A percentile compares a stretch with the other conserved stretches of the same genome.
Evolutionary conservation across 208 protist genomes (phyloP).

Genomic region (Strigomonas galati): DNA sequence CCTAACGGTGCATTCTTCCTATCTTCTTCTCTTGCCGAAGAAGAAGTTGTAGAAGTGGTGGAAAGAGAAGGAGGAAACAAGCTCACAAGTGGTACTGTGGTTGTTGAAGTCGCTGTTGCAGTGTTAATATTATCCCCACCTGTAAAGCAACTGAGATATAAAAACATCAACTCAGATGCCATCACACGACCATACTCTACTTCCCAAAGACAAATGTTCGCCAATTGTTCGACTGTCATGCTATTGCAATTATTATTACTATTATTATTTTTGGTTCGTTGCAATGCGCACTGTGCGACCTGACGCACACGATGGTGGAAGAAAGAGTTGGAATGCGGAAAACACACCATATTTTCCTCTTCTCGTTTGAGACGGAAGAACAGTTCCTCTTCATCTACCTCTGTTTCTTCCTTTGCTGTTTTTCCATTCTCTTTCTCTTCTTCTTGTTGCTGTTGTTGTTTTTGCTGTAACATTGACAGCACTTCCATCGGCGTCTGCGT

Average conservation of each 20-base stretch:
- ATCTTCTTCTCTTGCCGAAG: too few relatives aligned
- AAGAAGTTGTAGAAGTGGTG: not conserved
- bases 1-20: too few relatives aligned
- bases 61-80: not conserved
- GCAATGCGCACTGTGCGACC: not conserved
- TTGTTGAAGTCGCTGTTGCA: not conserved
- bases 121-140: not conserved
- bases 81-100: not conserved
- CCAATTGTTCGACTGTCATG: slow-evolving; percentile 5
- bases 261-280: slow-evolving; percentile 9
- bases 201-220: slow-evolving; percentile 4
- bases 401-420: not conserved
- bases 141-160: slow-evolving; percentile 1
- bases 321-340: not conserved
- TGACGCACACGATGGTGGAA: not conserved
- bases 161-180: not conserved
- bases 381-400: not conserved
- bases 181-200: not conserved
- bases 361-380: not conserved
- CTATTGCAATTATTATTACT: not conserved
- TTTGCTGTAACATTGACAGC: not conserved
- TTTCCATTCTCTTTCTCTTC: slow-evolving; percentile 7
- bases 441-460: slow-evolving; percentile 5
- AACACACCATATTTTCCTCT: not conserved
- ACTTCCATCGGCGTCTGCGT: not conserved